phyloP scores from a whole-genome alignment of 257 asterid genomes.

The Lantana camara region DNA sequence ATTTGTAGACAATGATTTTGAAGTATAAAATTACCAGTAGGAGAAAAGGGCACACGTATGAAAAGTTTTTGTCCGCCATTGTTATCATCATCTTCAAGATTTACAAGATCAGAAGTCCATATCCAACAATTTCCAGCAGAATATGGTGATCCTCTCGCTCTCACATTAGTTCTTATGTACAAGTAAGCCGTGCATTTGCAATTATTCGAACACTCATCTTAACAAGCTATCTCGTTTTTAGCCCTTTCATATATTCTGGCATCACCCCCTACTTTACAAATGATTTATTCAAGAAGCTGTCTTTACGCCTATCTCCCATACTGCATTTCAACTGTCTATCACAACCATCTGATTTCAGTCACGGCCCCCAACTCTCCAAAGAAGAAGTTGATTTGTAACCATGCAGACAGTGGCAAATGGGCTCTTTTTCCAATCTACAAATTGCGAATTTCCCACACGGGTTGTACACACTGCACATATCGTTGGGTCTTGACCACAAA shows the following conservation, averaged over 20 bases:
- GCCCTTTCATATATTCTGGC: not conserved
- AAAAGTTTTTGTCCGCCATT: conserved; percentile 1
- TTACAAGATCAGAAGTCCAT: conserved; percentile 22
- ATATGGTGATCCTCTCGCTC: not conserved
- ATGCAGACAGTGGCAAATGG: conserved; percentile 34
- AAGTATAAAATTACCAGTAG: conserved; percentile 29
- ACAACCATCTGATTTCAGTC: conserved; percentile 31
- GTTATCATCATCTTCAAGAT: conserved; percentile 28
- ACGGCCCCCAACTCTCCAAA: conserved; percentile 12
- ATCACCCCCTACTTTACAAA: not conserved
- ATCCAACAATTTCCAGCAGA: conserved; percentile 24
- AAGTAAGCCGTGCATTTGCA: conserved; percentile 42
- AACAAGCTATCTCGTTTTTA: conserved; percentile 16
- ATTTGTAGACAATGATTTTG: too few species aligned
- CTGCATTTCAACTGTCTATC: conserved; percentile 4
- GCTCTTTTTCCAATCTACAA: conserved; percentile 22
- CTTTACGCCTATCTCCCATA: not conserved
- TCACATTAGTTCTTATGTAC: not conserved
- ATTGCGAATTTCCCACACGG: conserved; percentile 37
- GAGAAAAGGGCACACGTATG: conserved; percentile 23
- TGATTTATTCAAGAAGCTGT: conserved; percentile 21
- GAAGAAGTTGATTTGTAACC: conserved; percentile 28
- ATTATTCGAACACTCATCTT: conserved; percentile 25
- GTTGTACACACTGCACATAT: conserved; percentile 19
- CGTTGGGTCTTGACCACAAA: conserved; percentile 28